Evolutionary conservation across 2,329 filamentous ascomycete species (phyloP).

Genomic region (Trichoderma citrinoviride): DNA sequence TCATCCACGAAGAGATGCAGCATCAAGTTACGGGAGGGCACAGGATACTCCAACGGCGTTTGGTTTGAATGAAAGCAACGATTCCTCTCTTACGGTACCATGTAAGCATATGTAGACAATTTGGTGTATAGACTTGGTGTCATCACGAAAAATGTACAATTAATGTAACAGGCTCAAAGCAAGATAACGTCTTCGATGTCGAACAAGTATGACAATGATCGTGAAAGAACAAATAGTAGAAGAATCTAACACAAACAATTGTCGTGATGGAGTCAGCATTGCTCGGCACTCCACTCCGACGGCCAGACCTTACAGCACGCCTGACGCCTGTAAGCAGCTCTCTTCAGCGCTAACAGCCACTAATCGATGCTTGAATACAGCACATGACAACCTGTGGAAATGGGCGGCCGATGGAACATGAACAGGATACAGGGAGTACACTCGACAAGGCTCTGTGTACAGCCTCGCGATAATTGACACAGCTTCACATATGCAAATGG

Average conservation of each 20-base stretch:
- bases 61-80: background rate
- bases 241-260: too few species aligned
- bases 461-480: background rate
- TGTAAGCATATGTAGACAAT: background rate
- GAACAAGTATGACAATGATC: background rate
- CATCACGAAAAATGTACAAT: background rate
- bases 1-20: background rate
- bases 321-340: too few species aligned
- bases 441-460: too few species aligned
- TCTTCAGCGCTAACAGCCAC: too few species aligned
- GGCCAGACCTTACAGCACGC: too few species aligned
- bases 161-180: background rate
- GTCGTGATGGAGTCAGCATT: too few species aligned
- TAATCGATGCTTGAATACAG: too few species aligned
- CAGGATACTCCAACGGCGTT: background rate
- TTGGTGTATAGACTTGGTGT: background rate
- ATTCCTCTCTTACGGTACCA: conserved; percentile 5
- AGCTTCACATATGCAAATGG: background rate
- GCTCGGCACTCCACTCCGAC: too few species aligned
- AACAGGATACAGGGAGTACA: too few species aligned
- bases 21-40: background rate
- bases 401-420: too few species aligned
- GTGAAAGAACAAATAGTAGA: background rate
- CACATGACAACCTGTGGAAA: too few species aligned
- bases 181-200: background rate